Evolutionary conservation across 2,329 filamentous ascomycete species (phyloP).

Genomic region (Myrmaecium sp.): DNA sequence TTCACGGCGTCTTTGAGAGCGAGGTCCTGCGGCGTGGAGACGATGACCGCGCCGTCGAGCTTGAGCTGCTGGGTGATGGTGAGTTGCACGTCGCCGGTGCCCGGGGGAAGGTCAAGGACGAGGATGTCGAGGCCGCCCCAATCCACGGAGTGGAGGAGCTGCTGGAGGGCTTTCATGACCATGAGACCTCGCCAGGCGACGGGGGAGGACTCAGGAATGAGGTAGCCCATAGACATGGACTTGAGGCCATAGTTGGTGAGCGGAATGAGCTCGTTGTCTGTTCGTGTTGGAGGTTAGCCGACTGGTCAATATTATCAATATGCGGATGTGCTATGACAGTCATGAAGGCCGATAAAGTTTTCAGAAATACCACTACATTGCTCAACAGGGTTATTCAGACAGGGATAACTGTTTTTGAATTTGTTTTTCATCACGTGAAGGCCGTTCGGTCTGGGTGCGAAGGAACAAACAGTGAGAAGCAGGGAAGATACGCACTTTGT

Average conservation of each 20-base stretch:
- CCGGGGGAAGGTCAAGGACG: constrained; percentile 80
- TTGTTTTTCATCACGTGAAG: neutral
- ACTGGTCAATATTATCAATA: too few species aligned
- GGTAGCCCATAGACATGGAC: constrained; percentile 97
- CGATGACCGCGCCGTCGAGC: constrained; percentile 72
- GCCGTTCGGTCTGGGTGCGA: neutral
- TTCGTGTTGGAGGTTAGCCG: too few species aligned
- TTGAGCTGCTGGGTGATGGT: constrained; percentile 91
- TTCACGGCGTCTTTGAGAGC: constrained; percentile 83
- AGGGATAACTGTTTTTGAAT: too few species aligned
- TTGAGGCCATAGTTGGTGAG: constrained; percentile 90
- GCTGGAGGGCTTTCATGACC: constrained; percentile 94
- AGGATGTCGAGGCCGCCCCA: constrained; percentile 83
- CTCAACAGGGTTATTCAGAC: too few species aligned
- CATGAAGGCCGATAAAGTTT: too few species aligned
- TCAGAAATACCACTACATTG: too few species aligned
- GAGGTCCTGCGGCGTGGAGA: constrained; percentile 87
- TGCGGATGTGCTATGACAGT: too few species aligned
- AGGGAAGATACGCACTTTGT: constrained; percentile 35
- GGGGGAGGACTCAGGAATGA: constrained; percentile 62
- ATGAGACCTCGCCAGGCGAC: constrained; percentile 93
- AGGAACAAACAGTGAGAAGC: neutral
- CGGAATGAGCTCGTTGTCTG: constrained; percentile 68
- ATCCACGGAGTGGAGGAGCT: constrained; percentile 85
- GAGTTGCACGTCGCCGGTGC: constrained; percentile 88